These are phyloP conservation scores for Millerozyma miso DNA, from an alignment of 805 yeast genomes.

Conservation along the genomic window DNA sequence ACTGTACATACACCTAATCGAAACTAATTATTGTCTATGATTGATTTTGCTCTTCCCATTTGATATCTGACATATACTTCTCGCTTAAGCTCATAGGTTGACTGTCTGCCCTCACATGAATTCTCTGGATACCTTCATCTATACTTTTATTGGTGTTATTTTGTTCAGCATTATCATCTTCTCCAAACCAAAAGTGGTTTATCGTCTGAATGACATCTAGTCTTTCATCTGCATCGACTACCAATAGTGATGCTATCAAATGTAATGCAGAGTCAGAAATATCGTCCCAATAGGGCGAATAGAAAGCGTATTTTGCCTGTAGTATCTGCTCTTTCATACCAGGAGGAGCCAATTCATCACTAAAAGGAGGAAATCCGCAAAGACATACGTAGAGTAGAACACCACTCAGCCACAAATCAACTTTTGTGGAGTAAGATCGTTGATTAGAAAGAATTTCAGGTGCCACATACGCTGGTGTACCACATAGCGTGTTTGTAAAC, in stretches of 20 bases:
- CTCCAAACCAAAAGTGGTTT: conserved; percentile 44
- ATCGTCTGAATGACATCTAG: conserved; percentile 35
- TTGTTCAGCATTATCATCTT: conserved; percentile 6
- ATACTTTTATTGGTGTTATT: conserved; percentile 1
- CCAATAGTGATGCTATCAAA: conserved; percentile 56
- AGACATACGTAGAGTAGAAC: conserved; percentile 73
- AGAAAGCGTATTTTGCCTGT: conserved; percentile 65
- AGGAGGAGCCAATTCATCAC: conserved; percentile 79
- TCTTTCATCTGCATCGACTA: conserved; percentile 47
- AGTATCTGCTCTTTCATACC: conserved; percentile 71
- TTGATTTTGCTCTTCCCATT: conserved; percentile 5
- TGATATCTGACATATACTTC: conserved; percentile 19
- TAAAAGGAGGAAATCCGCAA: conserved; percentile 83
- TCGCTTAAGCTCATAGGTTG: conserved; percentile 27
- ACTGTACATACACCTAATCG: conserved; percentile 6
- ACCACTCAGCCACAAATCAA: conserved; percentile 81
- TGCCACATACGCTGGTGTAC: conserved; percentile 85
- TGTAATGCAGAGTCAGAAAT: conserved; percentile 64
- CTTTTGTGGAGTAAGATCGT: conserved; percentile 62
- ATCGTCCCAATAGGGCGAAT: conserved; percentile 76
- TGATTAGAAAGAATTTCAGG: conserved; percentile 66
- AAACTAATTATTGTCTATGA: conserved; percentile 7
- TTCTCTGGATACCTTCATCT: conserved; percentile 10
- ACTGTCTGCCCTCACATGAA: conserved; percentile 19
- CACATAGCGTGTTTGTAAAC: conserved; percentile 76